Conservation (phyloP, 805 yeast genomes). For the Debaryomyces hansenii region DNA sequence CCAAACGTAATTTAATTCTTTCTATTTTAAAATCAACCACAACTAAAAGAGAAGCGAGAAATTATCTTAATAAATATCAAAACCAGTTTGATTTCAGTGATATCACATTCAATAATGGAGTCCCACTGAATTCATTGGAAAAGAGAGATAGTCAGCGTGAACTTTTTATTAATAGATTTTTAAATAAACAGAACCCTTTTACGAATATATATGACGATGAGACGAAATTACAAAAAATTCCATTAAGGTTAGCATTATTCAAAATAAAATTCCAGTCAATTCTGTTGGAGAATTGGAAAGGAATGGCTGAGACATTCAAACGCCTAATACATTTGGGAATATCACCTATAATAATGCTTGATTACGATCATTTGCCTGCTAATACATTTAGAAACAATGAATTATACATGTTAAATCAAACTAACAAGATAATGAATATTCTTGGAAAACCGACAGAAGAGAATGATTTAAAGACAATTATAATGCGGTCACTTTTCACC, state of each 20-base stretch:
- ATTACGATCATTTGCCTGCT: conserved; percentile 34
- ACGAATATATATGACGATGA: conserved; percentile 30
- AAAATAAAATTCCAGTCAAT: conserved; percentile 46
- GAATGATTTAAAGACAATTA: conserved; percentile 21
- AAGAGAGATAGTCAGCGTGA: conserved; percentile 28
- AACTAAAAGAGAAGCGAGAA: conserved; percentile 87
- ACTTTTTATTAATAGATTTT: conserved; percentile 32
- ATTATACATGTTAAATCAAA: conserved; percentile 29
- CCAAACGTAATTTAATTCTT: conserved; percentile 69
- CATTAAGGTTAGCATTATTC: conserved; percentile 57
- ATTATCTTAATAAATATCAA: conserved; percentile 72
- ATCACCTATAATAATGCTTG: conserved; percentile 68
- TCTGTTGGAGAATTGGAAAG: conserved; percentile 30
- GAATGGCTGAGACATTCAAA: conserved; percentile 57
- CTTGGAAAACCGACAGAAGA: conserved; percentile 22
- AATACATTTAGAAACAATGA: conserved; percentile 31
- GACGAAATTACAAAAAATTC: conserved; percentile 36
- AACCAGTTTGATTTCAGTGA: conserved; percentile 36
- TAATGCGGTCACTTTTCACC: conserved; percentile 28
- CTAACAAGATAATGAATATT: conserved; percentile 25
- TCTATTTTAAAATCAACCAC: conserved; percentile 88
- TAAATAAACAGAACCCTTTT: conserved; percentile 34
- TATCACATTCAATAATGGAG: conserved; percentile 20
- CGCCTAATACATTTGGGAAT: conserved; percentile 65
- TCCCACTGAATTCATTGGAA: conserved; percentile 7